A percentile compares a stretch with the other conserved stretches of the same genome.
Evolutionary conservation across 1,284 basidiomycete species (phyloP).

Genomic region (Pseudozyma hubeiensis): DNA sequence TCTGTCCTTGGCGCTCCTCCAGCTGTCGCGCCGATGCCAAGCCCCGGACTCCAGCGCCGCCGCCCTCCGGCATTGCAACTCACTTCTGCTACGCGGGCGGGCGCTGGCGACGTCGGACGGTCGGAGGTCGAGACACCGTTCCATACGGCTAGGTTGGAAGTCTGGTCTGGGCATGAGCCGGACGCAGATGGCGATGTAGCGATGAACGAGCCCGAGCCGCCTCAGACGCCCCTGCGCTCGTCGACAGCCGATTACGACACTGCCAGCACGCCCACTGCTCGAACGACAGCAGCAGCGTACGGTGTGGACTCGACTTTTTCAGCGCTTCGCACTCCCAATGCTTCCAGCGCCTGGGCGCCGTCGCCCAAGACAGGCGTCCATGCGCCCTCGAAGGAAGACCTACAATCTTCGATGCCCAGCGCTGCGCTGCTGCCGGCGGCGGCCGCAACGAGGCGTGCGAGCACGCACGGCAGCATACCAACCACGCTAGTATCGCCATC

Average conservation of each 20-base stretch:
- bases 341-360: constrained; percentile 16
- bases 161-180: constrained; percentile 12
- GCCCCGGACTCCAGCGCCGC: constrained; percentile 30
- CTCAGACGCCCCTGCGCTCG: constrained; percentile 39
- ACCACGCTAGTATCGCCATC: constrained; percentile 16
- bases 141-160: constrained; percentile 33
- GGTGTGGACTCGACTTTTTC: constrained; percentile 7
- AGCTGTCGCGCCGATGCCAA: constrained; percentile 14
- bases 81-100: not conserved
- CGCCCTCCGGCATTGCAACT: constrained; percentile 44
- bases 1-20: constrained; percentile 1
- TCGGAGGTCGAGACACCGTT: constrained; percentile 36
- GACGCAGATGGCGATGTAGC: constrained; percentile 34
- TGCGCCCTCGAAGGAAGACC: not conserved
- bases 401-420: not conserved
- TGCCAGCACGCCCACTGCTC: constrained; percentile 40
- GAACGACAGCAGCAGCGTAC: constrained; percentile 10
- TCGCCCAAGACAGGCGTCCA: not conserved
- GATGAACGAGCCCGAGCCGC: constrained; percentile 39
- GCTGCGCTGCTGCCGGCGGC: not conserved
- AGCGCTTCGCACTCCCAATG: constrained; percentile 28
- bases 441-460: constrained; percentile 1
- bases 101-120: not conserved
- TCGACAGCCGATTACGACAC: constrained; percentile 24
- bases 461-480: constrained; percentile 1